Percentiles rank a stretch among this genome's conserved stretches.
These are phyloP conservation scores for Solanum paucissectum DNA, from an alignment of 257 asterid species.

Conservation along the genomic window DNA sequence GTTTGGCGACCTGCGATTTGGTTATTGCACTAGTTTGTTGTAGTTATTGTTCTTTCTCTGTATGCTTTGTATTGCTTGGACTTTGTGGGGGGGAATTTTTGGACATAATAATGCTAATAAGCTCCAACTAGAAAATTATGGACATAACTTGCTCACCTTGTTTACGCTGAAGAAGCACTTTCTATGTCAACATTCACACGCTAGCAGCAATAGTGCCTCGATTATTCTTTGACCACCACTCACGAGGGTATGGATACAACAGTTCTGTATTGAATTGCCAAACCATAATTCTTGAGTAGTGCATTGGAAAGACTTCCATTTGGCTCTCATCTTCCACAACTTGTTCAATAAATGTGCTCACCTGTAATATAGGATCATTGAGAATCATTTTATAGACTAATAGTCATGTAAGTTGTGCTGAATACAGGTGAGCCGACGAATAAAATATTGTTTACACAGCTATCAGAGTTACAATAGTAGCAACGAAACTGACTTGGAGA, in stretches of 20 bases:
- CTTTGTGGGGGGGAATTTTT: no score
- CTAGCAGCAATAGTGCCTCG: constrained; percentile 14
- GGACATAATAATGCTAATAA: neutral
- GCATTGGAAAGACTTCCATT: constrained; percentile 54
- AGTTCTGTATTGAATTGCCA: constrained; percentile 36
- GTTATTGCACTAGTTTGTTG: neutral
- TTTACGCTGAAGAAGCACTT: neutral
- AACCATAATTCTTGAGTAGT: constrained; percentile 40
- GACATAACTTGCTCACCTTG: neutral
- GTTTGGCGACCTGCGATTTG: neutral
- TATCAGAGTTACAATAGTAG: neutral
- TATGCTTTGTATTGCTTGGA: neutral
- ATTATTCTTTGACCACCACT: neutral
- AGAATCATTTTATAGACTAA: neutral
- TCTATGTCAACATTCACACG: constrained; percentile 3
- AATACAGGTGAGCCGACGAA: neutral
- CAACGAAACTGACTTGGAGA: constrained; percentile 37
- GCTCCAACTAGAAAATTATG: neutral
- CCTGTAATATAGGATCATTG: constrained; percentile 25
- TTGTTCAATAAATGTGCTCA: constrained; percentile 57
- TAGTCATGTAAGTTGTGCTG: neutral
- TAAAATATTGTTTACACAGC: neutral
- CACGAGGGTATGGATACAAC: constrained; percentile 9
- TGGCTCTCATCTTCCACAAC: constrained; percentile 75
- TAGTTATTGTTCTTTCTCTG: neutral